A percentile compares a stretch with the other conserved stretches of the same genome.
These are phyloP conservation scores for Xylaria acuta DNA, from an alignment of 495 filamentous ascomycete species.

Conservation along the genomic window DNA sequence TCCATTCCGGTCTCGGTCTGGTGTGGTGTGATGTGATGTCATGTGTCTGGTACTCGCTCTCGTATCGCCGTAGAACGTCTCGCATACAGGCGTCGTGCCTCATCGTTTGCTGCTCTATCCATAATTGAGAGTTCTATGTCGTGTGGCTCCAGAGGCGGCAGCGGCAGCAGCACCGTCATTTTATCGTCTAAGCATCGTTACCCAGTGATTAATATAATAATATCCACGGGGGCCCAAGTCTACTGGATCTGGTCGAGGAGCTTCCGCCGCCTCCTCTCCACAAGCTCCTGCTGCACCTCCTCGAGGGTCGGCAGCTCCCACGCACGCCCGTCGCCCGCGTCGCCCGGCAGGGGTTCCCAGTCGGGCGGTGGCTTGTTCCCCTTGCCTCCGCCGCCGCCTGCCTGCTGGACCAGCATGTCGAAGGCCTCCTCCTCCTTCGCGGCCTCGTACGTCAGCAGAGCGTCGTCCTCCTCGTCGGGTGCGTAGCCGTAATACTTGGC, in stretches of 20 bases:
- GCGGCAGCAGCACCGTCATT: background rate
- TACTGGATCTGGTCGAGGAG: slow-evolving; percentile 68
- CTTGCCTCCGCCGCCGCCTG: slow-evolving; percentile 41
- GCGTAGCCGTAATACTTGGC: slow-evolving; percentile 96
- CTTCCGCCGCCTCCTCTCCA: slow-evolving; percentile 82
- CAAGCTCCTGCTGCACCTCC: slow-evolving; percentile 90
- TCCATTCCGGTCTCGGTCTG: background rate
- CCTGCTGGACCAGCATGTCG: slow-evolving; percentile 62
- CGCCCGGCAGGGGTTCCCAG: slow-evolving; percentile 89
- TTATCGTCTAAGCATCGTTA: background rate
- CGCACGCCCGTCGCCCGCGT: slow-evolving; percentile 78
- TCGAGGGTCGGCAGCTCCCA: slow-evolving; percentile 88
- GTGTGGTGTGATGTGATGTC: too few relatives aligned
- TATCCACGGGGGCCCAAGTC: background rate
- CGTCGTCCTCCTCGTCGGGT: slow-evolving; percentile 90
- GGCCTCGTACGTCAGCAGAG: slow-evolving; percentile 79
- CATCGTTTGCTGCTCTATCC: background rate
- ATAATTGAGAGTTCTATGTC: background rate
- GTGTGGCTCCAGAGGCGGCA: background rate
- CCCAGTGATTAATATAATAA: background rate
- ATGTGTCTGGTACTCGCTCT: background rate
- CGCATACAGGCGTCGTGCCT: background rate
- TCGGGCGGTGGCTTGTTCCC: slow-evolving; percentile 58
- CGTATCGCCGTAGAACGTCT: background rate
- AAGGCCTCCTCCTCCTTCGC: slow-evolving; percentile 82